Evolutionary conservation across 192 early-diverging fungal species (phyloP).

Genomic region (Spizellomyces punctatus): DNA sequence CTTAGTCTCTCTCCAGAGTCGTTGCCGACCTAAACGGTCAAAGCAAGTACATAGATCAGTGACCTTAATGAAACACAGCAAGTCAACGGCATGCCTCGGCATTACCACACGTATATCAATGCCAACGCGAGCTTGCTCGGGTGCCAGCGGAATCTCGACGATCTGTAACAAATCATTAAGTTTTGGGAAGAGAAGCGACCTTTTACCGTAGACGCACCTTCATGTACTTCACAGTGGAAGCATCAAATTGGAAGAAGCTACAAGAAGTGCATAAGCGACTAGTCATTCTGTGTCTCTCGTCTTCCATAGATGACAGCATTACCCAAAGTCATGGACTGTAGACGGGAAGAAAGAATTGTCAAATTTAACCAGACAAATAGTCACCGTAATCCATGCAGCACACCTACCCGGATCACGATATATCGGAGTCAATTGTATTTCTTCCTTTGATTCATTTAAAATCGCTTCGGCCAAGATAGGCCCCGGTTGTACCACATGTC

Average conservation of each 20-base stretch:
- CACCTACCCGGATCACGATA: conserved; percentile 48
- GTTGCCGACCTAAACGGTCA: conserved; percentile 26
- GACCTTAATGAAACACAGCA: neutral
- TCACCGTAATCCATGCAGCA: neutral
- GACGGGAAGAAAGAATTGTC: conserved; percentile 9
- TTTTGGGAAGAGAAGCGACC: neutral
- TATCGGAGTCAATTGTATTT: conserved; percentile 72
- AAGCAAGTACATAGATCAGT: neutral
- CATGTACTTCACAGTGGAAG: conserved; percentile 72
- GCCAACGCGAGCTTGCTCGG: conserved; percentile 73
- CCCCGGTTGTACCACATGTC: conserved; percentile 74
- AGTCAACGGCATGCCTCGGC: neutral
- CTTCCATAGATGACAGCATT: neutral
- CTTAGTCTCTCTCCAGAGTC: conserved; percentile 45
- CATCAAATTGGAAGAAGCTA: conserved; percentile 67
- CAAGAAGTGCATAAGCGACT: neutral
- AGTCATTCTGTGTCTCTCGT: no score
- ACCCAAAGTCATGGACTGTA: conserved; percentile 74
- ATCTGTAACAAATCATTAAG: conserved; percentile 1
- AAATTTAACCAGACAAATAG: conserved; percentile 38
- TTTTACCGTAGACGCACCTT: conserved; percentile 29
- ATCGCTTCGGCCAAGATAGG: conserved; percentile 53
- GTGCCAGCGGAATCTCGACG: conserved; percentile 65
- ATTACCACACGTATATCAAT: conserved; percentile 70
- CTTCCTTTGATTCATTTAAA: conserved; percentile 56